These are phyloP conservation scores for Arabidopsis suecica DNA, from an alignment of 345 rosid species.

Conservation along the genomic window DNA sequence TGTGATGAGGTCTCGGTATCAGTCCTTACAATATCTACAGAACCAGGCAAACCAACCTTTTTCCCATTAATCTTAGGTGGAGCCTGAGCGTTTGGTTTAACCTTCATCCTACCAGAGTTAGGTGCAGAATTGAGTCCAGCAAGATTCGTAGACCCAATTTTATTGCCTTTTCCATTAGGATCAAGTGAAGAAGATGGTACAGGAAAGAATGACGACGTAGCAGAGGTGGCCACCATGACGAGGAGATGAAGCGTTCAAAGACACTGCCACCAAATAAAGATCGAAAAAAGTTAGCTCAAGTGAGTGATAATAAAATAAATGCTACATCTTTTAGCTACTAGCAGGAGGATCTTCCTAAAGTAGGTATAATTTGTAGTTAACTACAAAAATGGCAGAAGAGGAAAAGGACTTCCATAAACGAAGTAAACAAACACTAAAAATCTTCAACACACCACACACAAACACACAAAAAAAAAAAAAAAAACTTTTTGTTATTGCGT, in stretches of 20 bases:
- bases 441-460: background rate
- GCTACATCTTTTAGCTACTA: background rate
- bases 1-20: conserved; percentile 53
- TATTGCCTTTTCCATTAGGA: conserved; percentile 54
- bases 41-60: conserved; percentile 54
- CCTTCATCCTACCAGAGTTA: conserved; percentile 65
- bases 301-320: background rate
- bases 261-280: conserved; percentile 17
- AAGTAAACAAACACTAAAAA: background rate
- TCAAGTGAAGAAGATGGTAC: conserved; percentile 62
- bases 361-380: background rate
- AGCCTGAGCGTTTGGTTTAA: conserved; percentile 89
- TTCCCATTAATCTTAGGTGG: conserved; percentile 88
- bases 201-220: conserved; percentile 74
- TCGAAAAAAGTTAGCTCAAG: background rate
- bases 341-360: background rate
- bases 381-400: background rate
- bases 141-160: conserved; percentile 58
- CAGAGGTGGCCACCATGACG: conserved; percentile 80
- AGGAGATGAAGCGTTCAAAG: conserved; percentile 27
- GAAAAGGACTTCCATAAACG: background rate
- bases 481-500: background rate
- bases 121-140: conserved; percentile 55
- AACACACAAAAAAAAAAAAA: background rate
- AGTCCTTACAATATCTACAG: conserved; percentile 57